phyloP scores from a whole-genome alignment of 1,284 basidiomycete genomes.

The Exobasidium cylindrosporum region DNA sequence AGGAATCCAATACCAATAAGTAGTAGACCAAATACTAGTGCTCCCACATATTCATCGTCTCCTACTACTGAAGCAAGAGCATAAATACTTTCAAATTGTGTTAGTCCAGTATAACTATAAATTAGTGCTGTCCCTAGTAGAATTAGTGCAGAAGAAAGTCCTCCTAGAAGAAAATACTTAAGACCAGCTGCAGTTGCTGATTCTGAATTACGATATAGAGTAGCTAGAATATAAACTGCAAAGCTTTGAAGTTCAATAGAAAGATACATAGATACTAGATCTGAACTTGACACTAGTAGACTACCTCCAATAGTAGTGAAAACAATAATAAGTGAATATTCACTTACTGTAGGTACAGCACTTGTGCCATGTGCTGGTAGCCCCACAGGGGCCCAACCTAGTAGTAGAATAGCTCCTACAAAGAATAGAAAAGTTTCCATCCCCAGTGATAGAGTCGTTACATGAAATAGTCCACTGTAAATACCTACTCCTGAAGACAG shows the following conservation, averaged over 20 bases:
- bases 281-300: slow-evolving; percentile 49
- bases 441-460: slow-evolving; percentile 20
- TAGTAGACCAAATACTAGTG: slow-evolving; percentile 30
- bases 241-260: slow-evolving; percentile 53
- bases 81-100: slow-evolving; percentile 44
- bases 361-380: slow-evolving; percentile 5
- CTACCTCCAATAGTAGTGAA: slow-evolving; percentile 47
- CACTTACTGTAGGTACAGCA: slow-evolving; percentile 16
- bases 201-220: slow-evolving; percentile 50
- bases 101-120: slow-evolving; percentile 52
- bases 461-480: slow-evolving; percentile 54
- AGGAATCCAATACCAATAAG: slow-evolving; percentile 48
- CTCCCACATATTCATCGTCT: slow-evolving; percentile 11
- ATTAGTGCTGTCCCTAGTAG: slow-evolving; percentile 52
- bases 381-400: slow-evolving; percentile 16
- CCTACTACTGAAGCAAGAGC: slow-evolving; percentile 34
- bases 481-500: slow-evolving; percentile 47
- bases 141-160: slow-evolving; percentile 52
- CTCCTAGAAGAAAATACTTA: slow-evolving; percentile 55
- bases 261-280: slow-evolving; percentile 52
- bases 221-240: slow-evolving; percentile 38
- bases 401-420: slow-evolving; percentile 39
- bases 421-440: slow-evolving; percentile 44
- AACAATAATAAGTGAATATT: slow-evolving; percentile 50
- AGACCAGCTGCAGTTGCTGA: slow-evolving; percentile 53